Base-by-base conservation (phyloP, 2,329 filamentous ascomycete species). In the Rhytidhysteron rufulum region DNA sequence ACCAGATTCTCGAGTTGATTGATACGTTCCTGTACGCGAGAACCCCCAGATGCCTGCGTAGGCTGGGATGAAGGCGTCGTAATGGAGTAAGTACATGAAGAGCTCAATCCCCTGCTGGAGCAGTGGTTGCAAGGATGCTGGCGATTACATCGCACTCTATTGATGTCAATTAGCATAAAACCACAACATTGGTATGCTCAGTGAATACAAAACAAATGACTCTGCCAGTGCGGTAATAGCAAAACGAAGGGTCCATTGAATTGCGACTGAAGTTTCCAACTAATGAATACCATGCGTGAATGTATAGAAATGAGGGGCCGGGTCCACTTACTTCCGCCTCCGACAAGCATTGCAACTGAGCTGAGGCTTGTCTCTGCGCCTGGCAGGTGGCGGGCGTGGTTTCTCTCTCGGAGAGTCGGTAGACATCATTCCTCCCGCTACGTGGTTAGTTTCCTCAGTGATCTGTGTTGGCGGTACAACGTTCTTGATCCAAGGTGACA, bases 281-380 rank as follows among this genome's bases (percentile, higher is more conserved):
- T n/a, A n/a, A n/a, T n/a, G n/a, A n/a, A n/a, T n/a, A n/a, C n/a
- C n/a, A n/a, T n/a, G n/a, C n/a, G n/a, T n/a, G n/a, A n/a, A n/a
- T n/a, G n/a, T n/a, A n/a, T n/a, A n/a, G n/a, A n/a, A n/a, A n/a
- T n/a, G n/a, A n/a, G n/a, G n/a, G n/a, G n/a, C n/a, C n/a, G n/a
- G n/a, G n/a, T n/a, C n/a, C n/a, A n/a, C n/a, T 62, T 6, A 67
- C 49, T 67, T 67, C 8, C 62, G 59, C 21, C 50, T 45, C 6
- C 64, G 52, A 40, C 62, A 67, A 4, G 55, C 50, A 6, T 51
- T 61, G 42, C 64, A 67, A n/a, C 48, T 55, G 2, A 66, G 43
- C 41, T 65, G 62, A 45, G 6, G 59, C 60, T 17, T 63, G 54
- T 47, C 65, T 65, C 47, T 66, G 61, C 25, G 29, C 34, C 40